phyloP scores from a whole-genome alignment of 345 rosid genomes.

The Theobroma cacao region DNA sequence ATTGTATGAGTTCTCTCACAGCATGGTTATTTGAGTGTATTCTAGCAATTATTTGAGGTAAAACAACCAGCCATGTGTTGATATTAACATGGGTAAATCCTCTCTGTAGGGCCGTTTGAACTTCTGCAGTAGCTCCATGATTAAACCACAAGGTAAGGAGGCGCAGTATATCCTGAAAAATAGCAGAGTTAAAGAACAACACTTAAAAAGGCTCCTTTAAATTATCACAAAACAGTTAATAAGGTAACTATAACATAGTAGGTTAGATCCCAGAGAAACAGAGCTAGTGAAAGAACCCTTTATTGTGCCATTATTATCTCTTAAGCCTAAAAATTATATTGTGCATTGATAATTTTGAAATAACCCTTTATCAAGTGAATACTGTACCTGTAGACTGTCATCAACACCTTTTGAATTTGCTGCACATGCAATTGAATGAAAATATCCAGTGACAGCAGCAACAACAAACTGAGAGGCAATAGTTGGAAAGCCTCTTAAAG shows the following conservation, averaged over 20 bases:
- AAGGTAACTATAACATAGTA: neutral
- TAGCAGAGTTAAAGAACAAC: neutral
- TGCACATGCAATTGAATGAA: slow-evolving; percentile 92
- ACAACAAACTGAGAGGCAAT: slow-evolving; percentile 78
- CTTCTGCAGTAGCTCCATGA: slow-evolving; percentile 92
- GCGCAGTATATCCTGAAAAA: slow-evolving; percentile 92
- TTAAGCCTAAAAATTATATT: neutral
- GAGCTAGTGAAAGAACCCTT: neutral
- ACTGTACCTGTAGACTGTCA: slow-evolving; percentile 90
- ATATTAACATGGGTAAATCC: slow-evolving; percentile 91
- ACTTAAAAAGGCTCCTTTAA: neutral
- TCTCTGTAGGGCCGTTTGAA: slow-evolving; percentile 78
- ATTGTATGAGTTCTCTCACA: slow-evolving; percentile 90
- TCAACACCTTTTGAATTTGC: slow-evolving; percentile 95
- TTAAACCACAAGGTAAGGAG: slow-evolving; percentile 98
- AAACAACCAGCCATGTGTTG: slow-evolving; percentile 94
- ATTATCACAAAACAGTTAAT: neutral
- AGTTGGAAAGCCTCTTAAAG: slow-evolving; percentile 52
- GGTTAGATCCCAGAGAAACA: neutral
- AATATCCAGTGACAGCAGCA: slow-evolving; percentile 96
- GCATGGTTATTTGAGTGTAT: slow-evolving; percentile 95
- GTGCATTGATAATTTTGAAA: neutral
- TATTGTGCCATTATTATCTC: neutral
- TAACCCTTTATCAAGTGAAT: neutral
- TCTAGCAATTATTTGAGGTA: slow-evolving; percentile 99